These are phyloP conservation scores for Peronospora belbahrii DNA, from an alignment of 352 stramenopile species.

Conservation along the genomic window DNA sequence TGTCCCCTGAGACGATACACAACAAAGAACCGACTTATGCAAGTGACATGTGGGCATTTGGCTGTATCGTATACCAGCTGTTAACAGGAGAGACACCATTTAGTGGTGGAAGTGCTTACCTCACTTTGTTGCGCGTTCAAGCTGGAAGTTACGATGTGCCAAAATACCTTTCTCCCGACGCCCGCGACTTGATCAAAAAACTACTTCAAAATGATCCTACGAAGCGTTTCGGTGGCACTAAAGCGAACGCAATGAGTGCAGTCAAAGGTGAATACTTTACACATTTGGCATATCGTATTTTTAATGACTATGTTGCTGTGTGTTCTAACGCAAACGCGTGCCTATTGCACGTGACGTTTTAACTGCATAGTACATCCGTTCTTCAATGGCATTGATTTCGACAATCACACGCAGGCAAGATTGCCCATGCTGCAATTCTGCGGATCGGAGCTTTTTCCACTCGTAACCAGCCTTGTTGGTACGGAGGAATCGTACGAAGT, in stretches of 20 bases:
- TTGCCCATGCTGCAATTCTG: conserved; percentile 35
- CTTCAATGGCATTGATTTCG: conserved; percentile 63
- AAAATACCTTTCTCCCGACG: conserved; percentile 49
- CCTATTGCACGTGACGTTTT: conserved; percentile 1
- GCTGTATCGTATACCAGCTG: conserved; percentile 73
- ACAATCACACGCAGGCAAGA: conserved; percentile 36
- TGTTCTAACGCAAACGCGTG: not conserved
- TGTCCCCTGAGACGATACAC: conserved; percentile 79
- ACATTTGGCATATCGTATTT: not conserved
- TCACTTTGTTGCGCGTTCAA: conserved; percentile 74
- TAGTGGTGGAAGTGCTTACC: conserved; percentile 64
- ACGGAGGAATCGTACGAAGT: conserved; percentile 31
- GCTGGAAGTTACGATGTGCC: conserved; percentile 49
- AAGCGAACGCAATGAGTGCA: conserved; percentile 26
- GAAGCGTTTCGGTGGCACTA: conserved; percentile 22
- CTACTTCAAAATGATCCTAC: conserved; percentile 44
- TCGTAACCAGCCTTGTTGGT: conserved; percentile 34
- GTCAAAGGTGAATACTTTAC: conserved; percentile 47
- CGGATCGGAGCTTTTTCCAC: conserved; percentile 34
- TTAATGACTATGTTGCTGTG: not conserved
- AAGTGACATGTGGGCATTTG: conserved; percentile 72
- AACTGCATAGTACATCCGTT: conserved; percentile 53
- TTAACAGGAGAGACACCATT: conserved; percentile 76
- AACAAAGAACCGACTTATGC: conserved; percentile 59
- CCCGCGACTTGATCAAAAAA: conserved; percentile 53